A percentile compares a stretch with the other conserved stretches of the same genome.
Evolutionary conservation across 2,329 filamentous ascomycete genomes (phyloP).

Genomic region (Aspergillus chevalieri): DNA sequence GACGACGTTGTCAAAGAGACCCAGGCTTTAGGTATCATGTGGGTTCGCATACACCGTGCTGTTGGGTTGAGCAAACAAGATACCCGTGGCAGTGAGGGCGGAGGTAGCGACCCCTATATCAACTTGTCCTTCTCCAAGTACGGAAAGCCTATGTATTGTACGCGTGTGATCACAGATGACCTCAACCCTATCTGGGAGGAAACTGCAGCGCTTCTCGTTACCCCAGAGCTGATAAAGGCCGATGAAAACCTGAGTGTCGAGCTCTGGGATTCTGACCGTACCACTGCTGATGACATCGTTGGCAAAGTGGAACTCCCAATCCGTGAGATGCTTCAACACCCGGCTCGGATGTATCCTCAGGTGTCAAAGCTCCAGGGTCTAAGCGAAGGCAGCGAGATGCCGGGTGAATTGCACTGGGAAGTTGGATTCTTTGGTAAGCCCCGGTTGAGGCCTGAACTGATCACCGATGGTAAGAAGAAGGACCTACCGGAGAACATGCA

Average conservation of each 20-base stretch:
- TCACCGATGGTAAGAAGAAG: conserved; percentile 79
- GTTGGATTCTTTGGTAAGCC: conserved; percentile 93
- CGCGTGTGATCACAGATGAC: conserved; percentile 89
- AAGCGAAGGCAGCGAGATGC: conserved; percentile 80
- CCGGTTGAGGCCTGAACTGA: conserved; percentile 73
- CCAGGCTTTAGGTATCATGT: conserved; percentile 79
- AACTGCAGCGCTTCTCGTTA: conserved; percentile 76
- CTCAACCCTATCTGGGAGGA: conserved; percentile 92
- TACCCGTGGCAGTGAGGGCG: conserved; percentile 69
- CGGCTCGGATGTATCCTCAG: conserved; percentile 87
- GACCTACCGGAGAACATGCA: conserved; percentile 67
- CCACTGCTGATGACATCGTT: conserved; percentile 87
- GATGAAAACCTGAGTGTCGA: conserved; percentile 91
- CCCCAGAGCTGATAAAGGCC: conserved; percentile 81
- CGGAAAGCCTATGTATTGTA: conserved; percentile 95
- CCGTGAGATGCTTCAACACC: conserved; percentile 90
- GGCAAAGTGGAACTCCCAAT: conserved; percentile 92
- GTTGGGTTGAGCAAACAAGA: conserved; percentile 88
- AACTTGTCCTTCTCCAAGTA: conserved; percentile 94
- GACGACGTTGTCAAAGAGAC: conserved; percentile 87
- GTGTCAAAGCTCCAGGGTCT: conserved; percentile 76
- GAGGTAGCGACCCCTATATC: conserved; percentile 92
- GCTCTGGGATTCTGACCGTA: conserved; percentile 91
- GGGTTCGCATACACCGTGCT: conserved; percentile 85
- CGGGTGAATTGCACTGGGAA: conserved; percentile 90